Percentiles rank a stretch among this genome's conserved stretches.
Conservation (phyloP, 2,329 filamentous ascomycete species). For the Penicillium polonicum region DNA sequence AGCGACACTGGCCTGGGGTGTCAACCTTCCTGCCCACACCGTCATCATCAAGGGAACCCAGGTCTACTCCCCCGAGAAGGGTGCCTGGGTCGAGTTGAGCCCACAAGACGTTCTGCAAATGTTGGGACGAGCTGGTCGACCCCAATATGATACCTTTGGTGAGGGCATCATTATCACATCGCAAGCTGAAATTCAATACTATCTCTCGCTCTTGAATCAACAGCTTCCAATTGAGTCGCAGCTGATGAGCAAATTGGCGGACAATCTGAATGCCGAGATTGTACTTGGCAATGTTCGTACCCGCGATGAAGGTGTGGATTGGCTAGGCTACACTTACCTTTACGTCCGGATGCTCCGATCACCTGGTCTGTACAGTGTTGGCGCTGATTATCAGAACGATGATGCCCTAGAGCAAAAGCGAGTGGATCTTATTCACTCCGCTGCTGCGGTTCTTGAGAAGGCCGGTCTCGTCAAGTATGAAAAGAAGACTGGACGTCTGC, state of each 20-base stretch:
- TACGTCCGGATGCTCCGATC: constrained; percentile 97
- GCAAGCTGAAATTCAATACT: constrained; percentile 93
- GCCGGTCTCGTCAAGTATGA: constrained; percentile 92
- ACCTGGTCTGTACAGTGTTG: constrained; percentile 91
- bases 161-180: constrained; percentile 99
- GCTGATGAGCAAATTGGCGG: constrained; percentile 85
- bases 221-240: constrained; percentile 97
- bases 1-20: constrained; percentile 97
- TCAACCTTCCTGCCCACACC: constrained; percentile 94
- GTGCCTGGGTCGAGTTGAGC: constrained; percentile 96
- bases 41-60: constrained; percentile 99
- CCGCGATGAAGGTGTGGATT: constrained; percentile 96
- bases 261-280: constrained; percentile 94
- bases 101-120: constrained; percentile 98
- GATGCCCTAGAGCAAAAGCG: constrained; percentile 90
- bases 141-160: constrained; percentile 95
- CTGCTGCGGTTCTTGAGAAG: constrained; percentile 80
- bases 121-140: constrained; percentile 93
- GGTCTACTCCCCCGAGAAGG: constrained; percentile 97
- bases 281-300: constrained; percentile 90
- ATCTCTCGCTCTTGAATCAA: constrained; percentile 92
- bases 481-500: constrained; percentile 82
- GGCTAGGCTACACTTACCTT: constrained; percentile 96
- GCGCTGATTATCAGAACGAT: constrained; percentile 92
- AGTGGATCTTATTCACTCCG: constrained; percentile 95